phyloP scores from a whole-genome alignment of 108 stramenopile genomes.

The Cyclotella atomus region DNA sequence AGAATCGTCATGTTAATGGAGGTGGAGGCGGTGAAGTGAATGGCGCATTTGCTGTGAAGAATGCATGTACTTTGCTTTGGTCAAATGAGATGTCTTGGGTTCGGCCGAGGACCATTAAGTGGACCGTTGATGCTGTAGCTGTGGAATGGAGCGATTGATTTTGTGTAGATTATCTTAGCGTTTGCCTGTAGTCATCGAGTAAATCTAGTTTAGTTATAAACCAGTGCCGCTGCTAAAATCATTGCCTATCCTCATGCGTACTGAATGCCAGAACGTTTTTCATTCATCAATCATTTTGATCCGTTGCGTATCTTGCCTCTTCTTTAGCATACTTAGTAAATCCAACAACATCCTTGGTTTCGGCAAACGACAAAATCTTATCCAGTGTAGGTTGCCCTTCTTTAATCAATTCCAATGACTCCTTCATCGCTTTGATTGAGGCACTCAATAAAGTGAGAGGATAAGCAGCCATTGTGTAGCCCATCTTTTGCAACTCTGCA shows the following conservation, averaged over 20 bases:
- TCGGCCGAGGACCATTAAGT: slow-evolving; percentile 81
- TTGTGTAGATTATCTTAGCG: background rate
- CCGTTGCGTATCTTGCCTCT: slow-evolving; percentile 66
- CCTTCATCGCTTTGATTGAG: slow-evolving; percentile 92
- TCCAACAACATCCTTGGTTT: slow-evolving; percentile 89
- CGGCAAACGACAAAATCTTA: slow-evolving; percentile 77
- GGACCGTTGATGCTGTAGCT: slow-evolving; percentile 73
- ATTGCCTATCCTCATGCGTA: background rate
- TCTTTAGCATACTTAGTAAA: slow-evolving; percentile 81
- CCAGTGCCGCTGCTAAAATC: too few relatives aligned
- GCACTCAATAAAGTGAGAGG: slow-evolving; percentile 93
- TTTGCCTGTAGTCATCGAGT: background rate
- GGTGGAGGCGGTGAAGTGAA: slow-evolving; percentile 83
- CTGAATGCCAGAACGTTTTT: background rate
- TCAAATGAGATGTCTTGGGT: slow-evolving; percentile 88
- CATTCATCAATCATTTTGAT: background rate
- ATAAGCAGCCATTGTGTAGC: slow-evolving; percentile 97
- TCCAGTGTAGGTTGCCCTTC: slow-evolving; percentile 85
- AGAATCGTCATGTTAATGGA: slow-evolving; percentile 57
- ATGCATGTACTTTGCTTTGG: slow-evolving; percentile 84
- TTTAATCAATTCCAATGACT: slow-evolving; percentile 77
- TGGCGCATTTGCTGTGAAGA: slow-evolving; percentile 75
- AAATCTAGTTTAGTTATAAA: too few relatives aligned
- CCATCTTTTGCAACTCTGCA: slow-evolving; percentile 83
- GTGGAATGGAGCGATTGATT: slow-evolving; percentile 53